Conservation (phyloP, 257 asterid species). For the Primulina tabacum region DNA sequence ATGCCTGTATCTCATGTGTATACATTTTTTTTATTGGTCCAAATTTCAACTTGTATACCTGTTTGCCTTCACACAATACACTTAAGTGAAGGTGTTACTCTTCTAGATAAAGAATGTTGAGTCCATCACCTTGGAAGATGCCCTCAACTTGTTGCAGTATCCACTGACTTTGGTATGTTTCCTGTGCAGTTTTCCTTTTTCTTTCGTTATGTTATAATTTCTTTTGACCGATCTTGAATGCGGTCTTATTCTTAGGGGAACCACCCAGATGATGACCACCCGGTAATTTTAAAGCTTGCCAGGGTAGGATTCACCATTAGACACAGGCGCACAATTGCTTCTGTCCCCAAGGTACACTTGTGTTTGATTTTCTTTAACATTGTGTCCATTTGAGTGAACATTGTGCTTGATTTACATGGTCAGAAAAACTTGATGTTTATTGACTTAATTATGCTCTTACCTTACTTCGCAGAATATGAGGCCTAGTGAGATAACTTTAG, state of each 20-base stretch:
- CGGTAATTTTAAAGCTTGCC: conserved; percentile 56
- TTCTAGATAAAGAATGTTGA: conserved; percentile 56
- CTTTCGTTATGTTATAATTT: conserved; percentile 14
- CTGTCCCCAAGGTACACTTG: conserved; percentile 71
- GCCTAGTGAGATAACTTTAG: conserved; percentile 54
- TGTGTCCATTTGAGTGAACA: too few relatives aligned
- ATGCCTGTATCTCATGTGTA: not conserved
- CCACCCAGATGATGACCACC: conserved; percentile 69
- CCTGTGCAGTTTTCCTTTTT: conserved; percentile 1
- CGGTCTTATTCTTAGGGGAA: conserved; percentile 53
- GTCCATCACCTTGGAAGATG: conserved; percentile 70
- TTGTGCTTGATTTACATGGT: not conserved
- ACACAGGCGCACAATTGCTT: conserved; percentile 58
- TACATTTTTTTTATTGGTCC: not conserved
- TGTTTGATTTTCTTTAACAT: not conserved
- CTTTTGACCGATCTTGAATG: conserved; percentile 24
- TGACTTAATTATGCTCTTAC: not conserved
- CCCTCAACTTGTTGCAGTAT: conserved; percentile 76
- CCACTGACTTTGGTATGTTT: conserved; percentile 72
- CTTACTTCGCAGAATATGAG: conserved; percentile 47
- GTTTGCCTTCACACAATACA: conserved; percentile 9
- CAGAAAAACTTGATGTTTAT: conserved; percentile 4
- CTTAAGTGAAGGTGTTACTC: conserved; percentile 20
- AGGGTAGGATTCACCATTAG: conserved; percentile 59
- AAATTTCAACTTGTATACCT: not conserved